phyloP scores from a whole-genome alignment of 2,329 filamentous ascomycete species.

The Aureobasidium sp. region DNA sequence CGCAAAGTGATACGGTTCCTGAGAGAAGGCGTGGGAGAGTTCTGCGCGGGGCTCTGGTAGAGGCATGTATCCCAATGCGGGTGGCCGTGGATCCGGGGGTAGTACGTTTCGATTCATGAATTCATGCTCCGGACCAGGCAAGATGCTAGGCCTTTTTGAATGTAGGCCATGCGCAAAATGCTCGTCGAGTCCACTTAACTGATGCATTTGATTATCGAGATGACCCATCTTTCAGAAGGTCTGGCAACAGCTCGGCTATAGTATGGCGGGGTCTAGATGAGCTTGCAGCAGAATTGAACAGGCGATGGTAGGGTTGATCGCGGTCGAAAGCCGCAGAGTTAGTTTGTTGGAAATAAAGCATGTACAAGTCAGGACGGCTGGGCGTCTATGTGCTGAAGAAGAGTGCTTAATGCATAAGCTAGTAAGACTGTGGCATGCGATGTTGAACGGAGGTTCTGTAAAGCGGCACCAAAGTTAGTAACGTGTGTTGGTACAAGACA shows the following conservation, averaged over 20 bases:
- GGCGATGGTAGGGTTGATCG: neutral
- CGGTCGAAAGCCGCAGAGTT: neutral
- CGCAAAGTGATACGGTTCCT: neutral
- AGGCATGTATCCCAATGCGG: neutral
- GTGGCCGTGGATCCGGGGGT: neutral
- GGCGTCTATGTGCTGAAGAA: conserved; percentile 15
- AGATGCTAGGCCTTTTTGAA: neutral
- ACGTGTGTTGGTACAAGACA: neutral
- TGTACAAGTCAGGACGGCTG: conserved; percentile 11
- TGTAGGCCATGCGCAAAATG: neutral
- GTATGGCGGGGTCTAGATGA: neutral
- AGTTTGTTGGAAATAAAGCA: neutral
- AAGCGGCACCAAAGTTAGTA: neutral
- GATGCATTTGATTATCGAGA: neutral
- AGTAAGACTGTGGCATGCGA: neutral
- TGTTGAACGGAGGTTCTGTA: neutral
- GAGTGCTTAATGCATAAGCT: conserved; percentile 1
- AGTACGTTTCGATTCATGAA: neutral
- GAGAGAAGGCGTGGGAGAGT: neutral
- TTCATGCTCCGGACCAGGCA: neutral
- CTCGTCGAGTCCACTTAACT: neutral
- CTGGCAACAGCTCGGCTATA: neutral
- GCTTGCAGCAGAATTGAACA: neutral
- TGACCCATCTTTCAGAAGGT: neutral
- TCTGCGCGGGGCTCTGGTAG: neutral